These are phyloP conservation scores for Coemansia brasiliensis DNA, from an alignment of 192 early-diverging fungal genomes.

Conservation along the genomic window DNA sequence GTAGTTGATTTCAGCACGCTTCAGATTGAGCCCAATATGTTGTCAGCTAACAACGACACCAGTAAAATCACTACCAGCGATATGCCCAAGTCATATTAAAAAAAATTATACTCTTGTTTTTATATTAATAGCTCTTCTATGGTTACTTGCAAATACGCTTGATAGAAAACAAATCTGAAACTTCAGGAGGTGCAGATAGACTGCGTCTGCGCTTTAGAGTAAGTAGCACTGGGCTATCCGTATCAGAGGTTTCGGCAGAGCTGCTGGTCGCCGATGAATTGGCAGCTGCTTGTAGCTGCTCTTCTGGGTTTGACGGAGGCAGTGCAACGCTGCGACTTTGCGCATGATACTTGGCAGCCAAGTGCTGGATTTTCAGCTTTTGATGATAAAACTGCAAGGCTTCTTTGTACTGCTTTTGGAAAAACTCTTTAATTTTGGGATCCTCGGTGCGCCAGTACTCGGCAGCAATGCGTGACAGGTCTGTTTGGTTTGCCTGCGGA, in stretches of 20 bases:
- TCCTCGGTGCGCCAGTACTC: slow-evolving; percentile 30
- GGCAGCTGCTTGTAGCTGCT: too few species aligned
- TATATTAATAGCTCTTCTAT: too few species aligned
- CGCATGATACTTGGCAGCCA: slow-evolving; percentile 1
- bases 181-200: slow-evolving; percentile 2
- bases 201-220: slow-evolving; percentile 10
- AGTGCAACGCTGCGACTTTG: not conserved
- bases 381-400: slow-evolving; percentile 22
- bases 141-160: not conserved
- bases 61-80: not conserved
- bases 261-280: too few species aligned
- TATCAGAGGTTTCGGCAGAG: too few species aligned
- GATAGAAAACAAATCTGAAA: not conserved
- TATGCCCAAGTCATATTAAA: not conserved
- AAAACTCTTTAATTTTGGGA: slow-evolving; percentile 12
- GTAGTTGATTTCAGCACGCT: not conserved
- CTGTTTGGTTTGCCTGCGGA: slow-evolving; percentile 19
- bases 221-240: not conserved
- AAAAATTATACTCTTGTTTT: not conserved
- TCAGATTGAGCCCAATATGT: not conserved
- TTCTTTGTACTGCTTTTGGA: slow-evolving; percentile 13
- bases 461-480: slow-evolving; percentile 25
- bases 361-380: slow-evolving; percentile 11
- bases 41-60: not conserved
- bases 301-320: not conserved